Percentiles rank a stretch among this genome's conserved stretches.
These are phyloP conservation scores for Nepenthes mirabilis DNA, from an alignment of 148 eudicot species.

Conservation along the genomic window DNA sequence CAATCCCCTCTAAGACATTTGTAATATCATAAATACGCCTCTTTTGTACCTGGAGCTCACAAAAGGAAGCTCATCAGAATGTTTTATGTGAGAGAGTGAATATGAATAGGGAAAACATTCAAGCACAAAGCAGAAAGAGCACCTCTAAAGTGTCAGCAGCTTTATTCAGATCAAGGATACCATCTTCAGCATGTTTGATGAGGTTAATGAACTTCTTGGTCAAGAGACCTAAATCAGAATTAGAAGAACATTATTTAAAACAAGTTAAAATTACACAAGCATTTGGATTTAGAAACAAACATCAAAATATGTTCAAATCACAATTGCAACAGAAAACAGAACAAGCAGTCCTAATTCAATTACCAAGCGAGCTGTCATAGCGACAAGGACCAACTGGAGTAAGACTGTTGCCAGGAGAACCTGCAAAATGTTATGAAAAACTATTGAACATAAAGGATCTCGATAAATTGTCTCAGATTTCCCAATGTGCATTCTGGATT, in stretches of 20 bases:
- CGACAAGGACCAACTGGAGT: conserved; percentile 85
- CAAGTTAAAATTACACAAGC: too few species aligned
- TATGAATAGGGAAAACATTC: background rate
- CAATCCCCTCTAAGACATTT: conserved; percentile 96
- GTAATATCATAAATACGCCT: conserved; percentile 98
- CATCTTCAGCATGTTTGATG: conserved; percentile 93
- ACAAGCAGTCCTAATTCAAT: background rate
- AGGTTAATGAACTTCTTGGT: conserved; percentile 87
- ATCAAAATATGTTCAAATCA: too few species aligned
- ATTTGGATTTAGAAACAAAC: too few species aligned
- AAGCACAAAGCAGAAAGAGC: background rate
- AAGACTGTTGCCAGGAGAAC: conserved; percentile 58
- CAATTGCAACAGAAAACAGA: background rate
- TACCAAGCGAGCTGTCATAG: conserved; percentile 95
- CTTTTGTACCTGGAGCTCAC: conserved; percentile 69
- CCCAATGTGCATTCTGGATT: too few species aligned
- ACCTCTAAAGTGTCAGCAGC: conserved; percentile 97
- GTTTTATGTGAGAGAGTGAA: background rate
- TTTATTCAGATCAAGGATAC: conserved; percentile 87
- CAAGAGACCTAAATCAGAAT: conserved; percentile 45
- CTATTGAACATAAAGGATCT: background rate
- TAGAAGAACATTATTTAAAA: background rate
- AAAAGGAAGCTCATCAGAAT: background rate
- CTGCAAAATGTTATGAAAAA: conserved; percentile 27
- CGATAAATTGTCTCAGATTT: background rate